phyloP scores from a whole-genome alignment of 2,329 filamentous ascomycete species.

The Emergomyces africanus region DNA sequence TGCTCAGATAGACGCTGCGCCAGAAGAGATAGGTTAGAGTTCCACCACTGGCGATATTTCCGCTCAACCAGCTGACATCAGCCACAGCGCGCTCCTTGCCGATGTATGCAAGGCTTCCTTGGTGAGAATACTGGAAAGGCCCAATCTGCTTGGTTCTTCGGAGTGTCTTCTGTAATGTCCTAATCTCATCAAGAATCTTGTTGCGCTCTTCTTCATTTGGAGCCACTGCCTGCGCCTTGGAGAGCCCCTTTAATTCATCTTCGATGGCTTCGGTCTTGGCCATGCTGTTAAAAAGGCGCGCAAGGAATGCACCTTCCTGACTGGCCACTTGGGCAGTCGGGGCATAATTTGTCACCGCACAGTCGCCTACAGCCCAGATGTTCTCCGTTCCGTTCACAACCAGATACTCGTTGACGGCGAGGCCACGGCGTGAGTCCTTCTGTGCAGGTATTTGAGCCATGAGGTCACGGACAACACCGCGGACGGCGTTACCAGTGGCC shows the following conservation, averaged over 20 bases:
- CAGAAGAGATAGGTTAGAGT: conserved; percentile 96
- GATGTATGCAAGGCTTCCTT: conserved; percentile 94
- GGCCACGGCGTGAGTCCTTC: conserved; percentile 84
- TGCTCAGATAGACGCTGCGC: conserved; percentile 94
- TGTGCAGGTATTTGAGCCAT: conserved; percentile 88
- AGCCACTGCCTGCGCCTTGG: conserved; percentile 52
- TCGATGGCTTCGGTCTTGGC: conserved; percentile 84
- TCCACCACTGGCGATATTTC: conserved; percentile 88
- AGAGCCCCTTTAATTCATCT: conserved; percentile 57
- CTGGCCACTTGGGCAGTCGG: conserved; percentile 93
- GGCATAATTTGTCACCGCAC: conserved; percentile 92
- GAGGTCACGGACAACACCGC: conserved; percentile 78
- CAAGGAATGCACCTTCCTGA: conserved; percentile 92
- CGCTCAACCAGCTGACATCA: conserved; percentile 93
- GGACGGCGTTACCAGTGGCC: conserved; percentile 93
- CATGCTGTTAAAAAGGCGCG: conserved; percentile 97
- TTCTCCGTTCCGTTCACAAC: conserved; percentile 95
- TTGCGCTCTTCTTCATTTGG: conserved; percentile 48
- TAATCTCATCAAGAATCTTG: conserved; percentile 59
- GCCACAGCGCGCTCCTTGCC: conserved; percentile 96
- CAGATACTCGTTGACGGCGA: conserved; percentile 96
- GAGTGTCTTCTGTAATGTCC: conserved; percentile 72
- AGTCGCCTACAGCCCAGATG: conserved; percentile 97
- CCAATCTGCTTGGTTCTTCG: conserved; percentile 87
- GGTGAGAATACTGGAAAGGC: conserved; percentile 97